These are phyloP conservation scores for Halenospora varia DNA, from an alignment of 495 filamentous ascomycete genomes.

Conservation along the genomic window DNA sequence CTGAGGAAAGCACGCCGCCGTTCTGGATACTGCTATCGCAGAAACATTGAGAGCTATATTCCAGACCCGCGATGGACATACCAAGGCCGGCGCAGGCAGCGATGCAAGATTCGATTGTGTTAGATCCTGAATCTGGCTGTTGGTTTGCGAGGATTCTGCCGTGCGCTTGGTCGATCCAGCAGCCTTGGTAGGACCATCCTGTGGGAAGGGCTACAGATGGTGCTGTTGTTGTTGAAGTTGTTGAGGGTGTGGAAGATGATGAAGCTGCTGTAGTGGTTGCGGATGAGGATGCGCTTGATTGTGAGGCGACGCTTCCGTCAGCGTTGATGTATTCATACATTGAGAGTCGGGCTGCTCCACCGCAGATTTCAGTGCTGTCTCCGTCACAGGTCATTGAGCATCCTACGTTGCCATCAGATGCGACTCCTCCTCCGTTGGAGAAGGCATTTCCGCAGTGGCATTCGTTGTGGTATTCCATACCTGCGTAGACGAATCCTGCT, in stretches of 20 bases:
- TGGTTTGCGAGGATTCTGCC: constrained; percentile 7
- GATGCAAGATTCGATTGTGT: constrained; percentile 32
- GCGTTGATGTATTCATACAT: constrained; percentile 40
- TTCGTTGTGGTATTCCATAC: constrained; percentile 27
- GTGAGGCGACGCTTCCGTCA: not conserved
- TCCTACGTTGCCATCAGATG: constrained; percentile 23
- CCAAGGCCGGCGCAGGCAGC: constrained; percentile 30
- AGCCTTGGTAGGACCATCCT: constrained; percentile 9
- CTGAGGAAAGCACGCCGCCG: constrained; percentile 17
- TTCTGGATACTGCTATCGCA: constrained; percentile 37
- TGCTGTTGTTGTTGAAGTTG: constrained; percentile 13
- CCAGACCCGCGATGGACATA: constrained; percentile 35
- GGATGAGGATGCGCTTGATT: not conserved
- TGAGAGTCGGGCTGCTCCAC: constrained; percentile 32
- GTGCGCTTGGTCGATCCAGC: constrained; percentile 4
- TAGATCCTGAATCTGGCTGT: constrained; percentile 24
- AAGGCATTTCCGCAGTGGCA: constrained; percentile 21
- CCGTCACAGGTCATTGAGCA: constrained; percentile 41
- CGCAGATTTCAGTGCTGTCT: constrained; percentile 35
- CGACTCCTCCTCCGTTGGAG: constrained; percentile 29
- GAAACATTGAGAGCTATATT: constrained; percentile 43
- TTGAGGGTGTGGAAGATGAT: constrained; percentile 18
- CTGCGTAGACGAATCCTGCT: constrained; percentile 31
- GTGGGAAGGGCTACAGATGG: constrained; percentile 8
- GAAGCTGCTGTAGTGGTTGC: not conserved